Base-by-base conservation (phyloP, 176 grass and related monocot species). In the Oryza australiensis region DNA sequence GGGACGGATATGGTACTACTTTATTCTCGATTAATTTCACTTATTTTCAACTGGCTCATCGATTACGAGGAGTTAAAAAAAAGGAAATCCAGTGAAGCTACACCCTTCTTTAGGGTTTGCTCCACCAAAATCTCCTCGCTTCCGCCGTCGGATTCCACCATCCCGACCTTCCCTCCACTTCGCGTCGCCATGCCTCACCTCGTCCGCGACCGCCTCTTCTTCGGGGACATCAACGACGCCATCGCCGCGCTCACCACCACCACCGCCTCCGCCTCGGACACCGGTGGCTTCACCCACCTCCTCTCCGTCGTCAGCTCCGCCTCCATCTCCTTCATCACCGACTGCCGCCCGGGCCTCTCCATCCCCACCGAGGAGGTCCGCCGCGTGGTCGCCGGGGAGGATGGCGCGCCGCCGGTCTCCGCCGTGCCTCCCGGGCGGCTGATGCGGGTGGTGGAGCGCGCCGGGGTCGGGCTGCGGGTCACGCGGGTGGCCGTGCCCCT, bases 401-500 rank as follows among this genome's bases (percentile, higher is more conserved):
- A 89, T 18, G 88, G 82, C 14, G 74, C 87, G 41, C 76, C 75
- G 13, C 82, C 72, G 87, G 73, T 48, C 26, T 84, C 87, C 18
- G 66, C 73, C 22, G 79, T 87, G 28, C 9, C 89, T 10, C 83
- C 62, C 0, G 83, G 80, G 32, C 77, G 70, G 69, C 83, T 92
- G 18, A 26, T 97, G 70, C 85, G 67, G 18, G 80, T 93, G 85
- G 82, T 92, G 38, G 89, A 97, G 86, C 83, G 57, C 11, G 90
- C 94, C 0, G 94, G 94, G n/a, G 32, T 63, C n/a, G 92, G 87
- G 23, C 77, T 94, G 34, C 84, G 70, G 68, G 63, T 97, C 26
- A 75, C 80, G 80, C 86, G 94, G 85, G 94, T 97, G 94, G 94
- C 89, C 11, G 89, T 97, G 83, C 92, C 92, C 38, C 35, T 97